Evolutionary conservation across 768 basidiomycete genomes (phyloP).

Genomic region (Albatrellus ellisii): DNA sequence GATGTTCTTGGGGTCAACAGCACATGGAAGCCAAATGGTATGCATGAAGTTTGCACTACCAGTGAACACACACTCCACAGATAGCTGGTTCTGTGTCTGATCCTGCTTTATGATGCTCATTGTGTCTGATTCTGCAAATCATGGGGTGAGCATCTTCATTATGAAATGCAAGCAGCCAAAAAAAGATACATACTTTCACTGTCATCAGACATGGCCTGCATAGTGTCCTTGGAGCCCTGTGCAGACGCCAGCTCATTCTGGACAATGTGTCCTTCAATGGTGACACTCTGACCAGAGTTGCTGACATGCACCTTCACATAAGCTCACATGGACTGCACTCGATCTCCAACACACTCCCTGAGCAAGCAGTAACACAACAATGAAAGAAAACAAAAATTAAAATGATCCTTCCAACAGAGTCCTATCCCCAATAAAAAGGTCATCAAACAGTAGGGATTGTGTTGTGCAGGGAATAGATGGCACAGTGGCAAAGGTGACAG

Average conservation of each 20-base stretch:
- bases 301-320: slow-evolving; percentile 59
- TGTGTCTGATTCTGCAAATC: slow-evolving; percentile 2
- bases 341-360: no score
- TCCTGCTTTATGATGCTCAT: slow-evolving; percentile 14
- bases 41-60: slow-evolving; percentile 45
- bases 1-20: slow-evolving; percentile 44
- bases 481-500: no score
- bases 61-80: slow-evolving; percentile 47
- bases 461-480: no score
- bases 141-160: neutral
- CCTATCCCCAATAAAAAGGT: slow-evolving; percentile 32
- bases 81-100: slow-evolving; percentile 24
- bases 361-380: no score
- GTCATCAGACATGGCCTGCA: slow-evolving; percentile 1
- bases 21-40: slow-evolving; percentile 58
- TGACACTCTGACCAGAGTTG: slow-evolving; percentile 55
- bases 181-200: slow-evolving; percentile 1
- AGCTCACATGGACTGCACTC: no score
- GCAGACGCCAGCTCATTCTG: neutral
- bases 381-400: no score
- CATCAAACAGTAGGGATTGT: slow-evolving; percentile 34
- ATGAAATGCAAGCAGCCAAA: neutral
- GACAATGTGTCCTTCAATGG: slow-evolving; percentile 51
- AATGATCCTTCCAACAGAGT: no score
- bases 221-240: neutral